These are phyloP conservation scores for Fusarium udum DNA, from an alignment of 2,329 filamentous ascomycete genomes.

Conservation along the genomic window DNA sequence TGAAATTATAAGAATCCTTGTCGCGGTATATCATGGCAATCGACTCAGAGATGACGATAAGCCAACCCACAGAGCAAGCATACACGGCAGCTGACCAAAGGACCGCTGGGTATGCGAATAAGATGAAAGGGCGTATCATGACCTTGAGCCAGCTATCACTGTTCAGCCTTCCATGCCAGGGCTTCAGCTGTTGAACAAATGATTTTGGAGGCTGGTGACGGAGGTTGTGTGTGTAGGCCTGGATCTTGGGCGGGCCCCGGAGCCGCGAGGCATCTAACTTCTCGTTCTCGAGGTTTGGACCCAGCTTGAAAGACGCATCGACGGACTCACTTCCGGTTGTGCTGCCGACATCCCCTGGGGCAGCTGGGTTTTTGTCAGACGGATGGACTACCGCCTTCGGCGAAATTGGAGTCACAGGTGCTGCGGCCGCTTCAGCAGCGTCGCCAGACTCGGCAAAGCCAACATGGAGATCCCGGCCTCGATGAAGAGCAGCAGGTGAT, in stretches of 20 bases:
- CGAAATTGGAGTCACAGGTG: background rate
- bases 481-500: conserved; percentile 14
- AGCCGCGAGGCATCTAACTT: conserved; percentile 52
- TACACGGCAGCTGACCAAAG: conserved; percentile 90
- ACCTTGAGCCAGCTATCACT: conserved; percentile 83
- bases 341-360: conserved; percentile 4
- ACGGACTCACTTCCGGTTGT: conserved; percentile 36
- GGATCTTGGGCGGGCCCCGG: conserved; percentile 47
- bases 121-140: conserved; percentile 80
- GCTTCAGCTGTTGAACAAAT: conserved; percentile 77
- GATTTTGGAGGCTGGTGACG: conserved; percentile 73
- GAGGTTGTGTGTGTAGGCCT: conserved; percentile 75
- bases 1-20: conserved; percentile 79
- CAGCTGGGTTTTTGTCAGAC: background rate
- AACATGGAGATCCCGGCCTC: conserved; percentile 59
- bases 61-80: conserved; percentile 88
- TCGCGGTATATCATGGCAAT: conserved; percentile 82
- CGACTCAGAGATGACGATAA: conserved; percentile 92
- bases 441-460: conserved; percentile 58
- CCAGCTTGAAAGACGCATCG: conserved; percentile 39
- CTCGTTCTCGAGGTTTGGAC: conserved; percentile 54
- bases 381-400: conserved; percentile 1
- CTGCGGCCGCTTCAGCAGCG: conserved; percentile 2
- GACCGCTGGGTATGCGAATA: conserved; percentile 88
- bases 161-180: conserved; percentile 81